Evolutionary conservation across 306 rosid genomes (phyloP).

Genomic region (Adenanthera pavonina): DNA sequence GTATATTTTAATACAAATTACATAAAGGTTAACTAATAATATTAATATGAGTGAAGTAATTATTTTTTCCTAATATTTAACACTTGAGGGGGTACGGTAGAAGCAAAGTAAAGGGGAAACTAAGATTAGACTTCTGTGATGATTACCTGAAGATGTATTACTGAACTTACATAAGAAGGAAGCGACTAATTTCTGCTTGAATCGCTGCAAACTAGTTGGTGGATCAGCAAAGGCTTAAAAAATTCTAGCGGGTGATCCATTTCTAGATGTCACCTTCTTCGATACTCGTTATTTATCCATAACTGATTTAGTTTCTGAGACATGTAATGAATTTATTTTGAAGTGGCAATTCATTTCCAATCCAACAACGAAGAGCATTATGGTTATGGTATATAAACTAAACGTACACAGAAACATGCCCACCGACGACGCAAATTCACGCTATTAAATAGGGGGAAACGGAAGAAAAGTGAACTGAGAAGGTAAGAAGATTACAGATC

Average conservation of each 20-base stretch:
- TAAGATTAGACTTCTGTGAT: not conserved
- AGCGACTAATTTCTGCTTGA: slow-evolving; percentile 63
- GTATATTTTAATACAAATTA: no score
- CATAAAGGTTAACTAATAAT: no score
- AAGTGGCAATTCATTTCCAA: not conserved
- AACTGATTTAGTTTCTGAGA: slow-evolving; percentile 80
- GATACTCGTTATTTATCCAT: slow-evolving; percentile 72
- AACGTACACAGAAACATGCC: not conserved
- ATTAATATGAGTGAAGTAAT: no score
- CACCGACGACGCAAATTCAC: not conserved
- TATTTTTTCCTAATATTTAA: no score
- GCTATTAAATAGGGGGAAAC: not conserved
- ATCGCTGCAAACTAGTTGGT: slow-evolving; percentile 95
- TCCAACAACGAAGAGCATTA: not conserved
- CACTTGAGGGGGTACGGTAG: no score
- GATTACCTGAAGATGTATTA: not conserved
- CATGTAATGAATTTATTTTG: slow-evolving; percentile 18
- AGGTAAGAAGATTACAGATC: not conserved
- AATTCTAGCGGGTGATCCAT: slow-evolving; percentile 70
- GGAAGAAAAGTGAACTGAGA: not conserved
- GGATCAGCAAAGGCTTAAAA: slow-evolving; percentile 99
- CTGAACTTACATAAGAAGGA: not conserved
- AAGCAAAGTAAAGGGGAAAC: no score
- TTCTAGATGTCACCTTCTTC: slow-evolving; percentile 59
- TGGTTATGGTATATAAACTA: not conserved